These are phyloP conservation scores for Xerocomellus dryophilus DNA, from an alignment of 768 basidiomycete species.

Conservation along the genomic window DNA sequence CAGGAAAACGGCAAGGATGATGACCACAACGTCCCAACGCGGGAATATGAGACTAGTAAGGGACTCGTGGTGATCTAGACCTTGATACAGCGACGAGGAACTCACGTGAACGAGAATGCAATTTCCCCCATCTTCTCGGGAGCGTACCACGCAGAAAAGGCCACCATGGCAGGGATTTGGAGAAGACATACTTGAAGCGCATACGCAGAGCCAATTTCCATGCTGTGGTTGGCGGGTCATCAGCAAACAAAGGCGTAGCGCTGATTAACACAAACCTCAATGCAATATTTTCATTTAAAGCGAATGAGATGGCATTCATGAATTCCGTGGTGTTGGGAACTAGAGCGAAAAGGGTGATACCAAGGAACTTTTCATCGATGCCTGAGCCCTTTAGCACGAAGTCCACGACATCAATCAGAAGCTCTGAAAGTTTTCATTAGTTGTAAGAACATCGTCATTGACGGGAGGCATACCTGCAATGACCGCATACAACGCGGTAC, in stretches of 20 bases:
- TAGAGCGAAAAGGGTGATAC: conserved; percentile 92
- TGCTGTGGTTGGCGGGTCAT: conserved; percentile 46
- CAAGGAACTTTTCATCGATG: conserved; percentile 96
- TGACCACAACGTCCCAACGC: conserved; percentile 93
- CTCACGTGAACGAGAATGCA: conserved; percentile 92
- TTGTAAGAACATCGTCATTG: background rate
- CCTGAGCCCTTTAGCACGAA: conserved; percentile 86
- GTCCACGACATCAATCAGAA: conserved; percentile 94
- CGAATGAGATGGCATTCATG: conserved; percentile 99
- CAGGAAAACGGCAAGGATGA: conserved; percentile 94
- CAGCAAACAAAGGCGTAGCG: background rate
- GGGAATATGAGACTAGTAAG: conserved; percentile 86
- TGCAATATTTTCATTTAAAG: conserved; percentile 94
- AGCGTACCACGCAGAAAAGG: conserved; percentile 94
- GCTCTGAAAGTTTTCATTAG: conserved; percentile 49
- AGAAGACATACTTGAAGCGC: conserved; percentile 96
- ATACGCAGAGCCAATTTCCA: conserved; percentile 99
- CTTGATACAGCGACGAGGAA: conserved; percentile 11
- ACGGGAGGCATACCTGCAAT: conserved; percentile 75
- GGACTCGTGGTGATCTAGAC: conserved; percentile 3
- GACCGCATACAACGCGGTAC: conserved; percentile 89
- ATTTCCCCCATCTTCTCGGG: conserved; percentile 82
- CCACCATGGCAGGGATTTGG: conserved; percentile 98
- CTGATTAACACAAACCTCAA: conserved; percentile 60
- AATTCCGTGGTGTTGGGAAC: conserved; percentile 99